Percentiles rank a stretch among this genome's conserved stretches.
phyloP scores from a whole-genome alignment of 352 stramenopile species.

The Pythium rishiriense region DNA sequence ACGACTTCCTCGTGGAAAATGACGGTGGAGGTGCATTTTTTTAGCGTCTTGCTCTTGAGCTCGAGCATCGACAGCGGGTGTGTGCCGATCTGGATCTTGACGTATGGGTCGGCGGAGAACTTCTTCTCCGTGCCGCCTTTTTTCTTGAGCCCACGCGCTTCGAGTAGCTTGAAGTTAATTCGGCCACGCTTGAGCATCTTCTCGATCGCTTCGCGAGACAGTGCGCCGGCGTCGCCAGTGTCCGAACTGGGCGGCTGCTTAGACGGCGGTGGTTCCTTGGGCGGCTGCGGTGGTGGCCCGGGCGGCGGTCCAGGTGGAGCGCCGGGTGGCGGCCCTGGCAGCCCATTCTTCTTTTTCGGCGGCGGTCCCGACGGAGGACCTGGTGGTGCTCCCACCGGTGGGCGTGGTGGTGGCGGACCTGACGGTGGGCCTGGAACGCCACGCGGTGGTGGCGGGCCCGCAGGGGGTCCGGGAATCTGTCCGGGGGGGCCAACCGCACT shows the following conservation, averaged over 20 bases:
- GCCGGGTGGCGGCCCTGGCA: conserved; percentile 42
- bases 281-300: conserved; percentile 48
- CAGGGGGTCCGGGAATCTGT: conserved; percentile 15
- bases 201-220: conserved; percentile 31
- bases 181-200: conserved; percentile 66
- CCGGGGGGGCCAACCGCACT: conserved; percentile 10
- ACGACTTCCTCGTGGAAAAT: conserved; percentile 89
- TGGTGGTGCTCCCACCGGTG: conserved; percentile 31
- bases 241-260: conserved; percentile 1
- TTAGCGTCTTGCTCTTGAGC: conserved; percentile 80
- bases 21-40: conserved; percentile 73
- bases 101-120: conserved; percentile 79
- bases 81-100: conserved; percentile 75
- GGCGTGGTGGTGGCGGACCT: conserved; percentile 25
- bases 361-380: conserved; percentile 38
- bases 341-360: conserved; percentile 30
- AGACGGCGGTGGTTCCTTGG: conserved; percentile 44
- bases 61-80: conserved; percentile 71
- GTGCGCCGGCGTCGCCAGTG: neutral
- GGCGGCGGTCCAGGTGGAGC: conserved; percentile 49
- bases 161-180: conserved; percentile 71
- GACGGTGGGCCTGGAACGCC: conserved; percentile 15
- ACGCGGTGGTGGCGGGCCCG: conserved; percentile 9
- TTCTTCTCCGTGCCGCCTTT: conserved; percentile 63
- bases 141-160: conserved; percentile 60